phyloP scores from a whole-genome alignment of 805 yeast species.

The Metschnikowia santaceciliae region DNA sequence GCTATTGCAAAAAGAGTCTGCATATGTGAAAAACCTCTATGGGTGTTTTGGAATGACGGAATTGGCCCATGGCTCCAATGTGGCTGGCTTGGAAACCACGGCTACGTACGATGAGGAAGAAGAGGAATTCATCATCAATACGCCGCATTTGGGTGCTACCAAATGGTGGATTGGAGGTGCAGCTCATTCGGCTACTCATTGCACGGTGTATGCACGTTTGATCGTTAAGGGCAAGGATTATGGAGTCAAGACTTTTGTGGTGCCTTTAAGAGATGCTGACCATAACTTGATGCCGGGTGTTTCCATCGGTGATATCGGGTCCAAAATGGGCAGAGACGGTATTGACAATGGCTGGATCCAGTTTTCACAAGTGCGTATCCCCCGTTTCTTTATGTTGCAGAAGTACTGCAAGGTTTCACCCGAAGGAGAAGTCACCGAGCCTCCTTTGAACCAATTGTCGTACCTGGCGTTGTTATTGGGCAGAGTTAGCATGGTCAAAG shows the following conservation, averaged over 20 bases:
- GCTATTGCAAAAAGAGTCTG: slow-evolving; percentile 68
- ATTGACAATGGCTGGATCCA: slow-evolving; percentile 98
- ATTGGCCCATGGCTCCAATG: slow-evolving; percentile 71
- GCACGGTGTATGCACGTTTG: slow-evolving; percentile 80
- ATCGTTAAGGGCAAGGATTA: slow-evolving; percentile 79
- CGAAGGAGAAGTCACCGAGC: slow-evolving; percentile 69
- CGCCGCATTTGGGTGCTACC: slow-evolving; percentile 90
- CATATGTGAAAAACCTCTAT: slow-evolving; percentile 50
- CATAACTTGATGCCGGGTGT: slow-evolving; percentile 78
- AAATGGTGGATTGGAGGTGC: slow-evolving; percentile 99
- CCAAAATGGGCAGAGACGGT: slow-evolving; percentile 94
- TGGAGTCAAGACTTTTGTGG: slow-evolving; percentile 90
- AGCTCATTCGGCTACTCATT: slow-evolving; percentile 88
- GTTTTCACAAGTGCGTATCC: slow-evolving; percentile 77
- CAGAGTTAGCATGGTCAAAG: slow-evolving; percentile 84
- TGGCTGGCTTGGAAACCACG: slow-evolving; percentile 89
- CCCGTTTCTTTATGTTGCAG: slow-evolving; percentile 77
- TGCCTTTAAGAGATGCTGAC: slow-evolving; percentile 75
- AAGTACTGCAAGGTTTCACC: slow-evolving; percentile 68
- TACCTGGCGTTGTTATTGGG: slow-evolving; percentile 87
- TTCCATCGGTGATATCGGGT: slow-evolving; percentile 86
- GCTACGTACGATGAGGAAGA: slow-evolving; percentile 67
- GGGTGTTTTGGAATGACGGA: slow-evolving; percentile 67
- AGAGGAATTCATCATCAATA: slow-evolving; percentile 71
- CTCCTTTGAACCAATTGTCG: slow-evolving; percentile 84